phyloP scores from a whole-genome alignment of 768 basidiomycete genomes.

The Russula olivacea region DNA sequence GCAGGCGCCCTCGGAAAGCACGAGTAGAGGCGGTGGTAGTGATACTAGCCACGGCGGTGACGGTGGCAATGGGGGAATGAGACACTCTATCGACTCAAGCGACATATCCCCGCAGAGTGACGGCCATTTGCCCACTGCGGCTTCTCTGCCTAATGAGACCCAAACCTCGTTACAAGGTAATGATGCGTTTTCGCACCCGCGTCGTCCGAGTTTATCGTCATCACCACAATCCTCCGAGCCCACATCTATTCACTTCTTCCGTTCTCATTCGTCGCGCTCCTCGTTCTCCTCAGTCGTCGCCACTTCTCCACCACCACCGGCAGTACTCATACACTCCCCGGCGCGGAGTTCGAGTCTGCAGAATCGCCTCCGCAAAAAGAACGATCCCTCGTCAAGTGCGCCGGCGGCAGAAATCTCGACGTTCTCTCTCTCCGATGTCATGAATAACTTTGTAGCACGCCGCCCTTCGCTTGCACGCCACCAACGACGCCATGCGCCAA shows the following conservation, averaged over 20 bases:
- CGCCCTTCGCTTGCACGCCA: constrained; percentile 19
- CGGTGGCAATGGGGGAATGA: constrained; percentile 12
- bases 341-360: background rate
- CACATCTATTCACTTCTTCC: constrained; percentile 47
- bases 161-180: background rate
- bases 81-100: constrained; percentile 29
- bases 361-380: constrained; percentile 4
- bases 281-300: constrained; percentile 54
- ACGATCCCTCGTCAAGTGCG: background rate
- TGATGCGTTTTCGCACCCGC: background rate
- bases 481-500: constrained; percentile 5
- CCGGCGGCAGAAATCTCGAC: constrained; percentile 44
- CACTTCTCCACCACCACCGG: constrained; percentile 14
- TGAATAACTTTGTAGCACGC: constrained; percentile 40
- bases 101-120: constrained; percentile 26
- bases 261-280: constrained; percentile 44
- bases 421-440: constrained; percentile 43
- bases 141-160: constrained; percentile 21
- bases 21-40: background rate
- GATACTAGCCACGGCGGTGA: background rate
- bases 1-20: constrained; percentile 12
- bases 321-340: background rate
- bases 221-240: constrained; percentile 56
- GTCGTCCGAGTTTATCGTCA: constrained; percentile 48
- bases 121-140: constrained; percentile 12